Evolutionary conservation across 441 rosid genomes (phyloP).

Genomic region (Euphorbia celastroides): DNA sequence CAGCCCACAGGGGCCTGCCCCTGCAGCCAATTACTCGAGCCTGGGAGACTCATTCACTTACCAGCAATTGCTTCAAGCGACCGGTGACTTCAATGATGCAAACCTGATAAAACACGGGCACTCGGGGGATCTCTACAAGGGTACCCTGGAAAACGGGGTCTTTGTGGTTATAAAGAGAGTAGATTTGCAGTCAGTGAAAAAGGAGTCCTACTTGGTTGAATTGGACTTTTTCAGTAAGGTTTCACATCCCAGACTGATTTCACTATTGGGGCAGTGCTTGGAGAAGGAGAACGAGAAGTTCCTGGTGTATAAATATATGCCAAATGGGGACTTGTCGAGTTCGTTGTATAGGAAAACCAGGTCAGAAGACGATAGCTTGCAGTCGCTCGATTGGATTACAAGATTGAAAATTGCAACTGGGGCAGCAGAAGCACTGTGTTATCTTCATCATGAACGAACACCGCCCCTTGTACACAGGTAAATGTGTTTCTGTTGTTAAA

Average conservation of each 20-base stretch:
- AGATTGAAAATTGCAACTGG: conserved; percentile 90
- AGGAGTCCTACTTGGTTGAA: conserved; percentile 56
- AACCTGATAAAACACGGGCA: conserved; percentile 88
- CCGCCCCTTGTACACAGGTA: conserved; percentile 98
- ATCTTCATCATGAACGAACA: conserved; percentile 81
- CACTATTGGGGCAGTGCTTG: conserved; percentile 77
- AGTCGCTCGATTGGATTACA: conserved; percentile 98
- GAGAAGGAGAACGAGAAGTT: conserved; percentile 76
- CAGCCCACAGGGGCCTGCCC: conserved; percentile 38
- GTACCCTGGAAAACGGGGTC: conserved; percentile 50
- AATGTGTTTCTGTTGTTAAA: conserved; percentile 6
- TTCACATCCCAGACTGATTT: conserved; percentile 66
- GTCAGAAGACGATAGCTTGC: conserved; percentile 52
- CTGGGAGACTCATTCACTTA: conserved; percentile 69
- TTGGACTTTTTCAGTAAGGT: conserved; percentile 68
- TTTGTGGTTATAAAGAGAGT: conserved; percentile 67
- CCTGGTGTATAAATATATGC: conserved; percentile 82
- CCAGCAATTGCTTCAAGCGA: conserved; percentile 61
- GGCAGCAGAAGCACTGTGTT: conserved; percentile 82
- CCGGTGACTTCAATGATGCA: conserved; percentile 54
- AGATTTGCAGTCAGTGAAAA: conserved; percentile 39
- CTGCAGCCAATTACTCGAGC: conserved; percentile 42
- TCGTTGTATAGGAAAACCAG: conserved; percentile 55
- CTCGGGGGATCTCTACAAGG: conserved; percentile 79
- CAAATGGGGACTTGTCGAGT: conserved; percentile 73